Conservation (phyloP, 441 rosid species). For the Viola pubescens region DNA sequence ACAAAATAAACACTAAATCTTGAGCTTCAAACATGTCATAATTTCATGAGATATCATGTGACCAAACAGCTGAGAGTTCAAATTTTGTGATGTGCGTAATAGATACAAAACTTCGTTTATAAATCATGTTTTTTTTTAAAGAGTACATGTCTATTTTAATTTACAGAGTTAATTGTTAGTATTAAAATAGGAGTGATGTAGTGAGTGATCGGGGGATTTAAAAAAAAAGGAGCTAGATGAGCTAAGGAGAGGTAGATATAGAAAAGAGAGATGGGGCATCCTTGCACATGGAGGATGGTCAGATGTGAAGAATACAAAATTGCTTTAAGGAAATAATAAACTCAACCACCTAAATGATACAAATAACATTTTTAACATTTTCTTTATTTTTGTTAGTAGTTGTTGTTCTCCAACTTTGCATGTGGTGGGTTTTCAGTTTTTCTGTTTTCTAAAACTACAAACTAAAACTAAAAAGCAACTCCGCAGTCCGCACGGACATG, state of each 20-base stretch:
- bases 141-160: no score
- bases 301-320: constrained; percentile 1
- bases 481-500: constrained; percentile 7
- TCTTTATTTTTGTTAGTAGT: background rate
- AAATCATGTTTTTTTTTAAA: no score
- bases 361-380: background rate
- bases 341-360: background rate
- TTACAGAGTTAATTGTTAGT: background rate
- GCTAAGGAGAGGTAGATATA: background rate
- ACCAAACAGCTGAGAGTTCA: no score
- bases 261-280: constrained; percentile 34
- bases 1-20: no score
- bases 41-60: no score
- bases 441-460: background rate
- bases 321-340: background rate
- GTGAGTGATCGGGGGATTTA: constrained; percentile 11
- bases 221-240: constrained; percentile 3
- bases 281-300: constrained; percentile 33
- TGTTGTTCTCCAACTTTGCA: background rate
- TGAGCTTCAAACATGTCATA: no score
- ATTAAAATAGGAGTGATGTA: constrained; percentile 8
- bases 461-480: constrained; percentile 9
- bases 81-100: no score
- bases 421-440: constrained; percentile 12
- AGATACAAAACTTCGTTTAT: no score